Conservation (phyloP, 2,329 filamentous ascomycete species). For the Aspergillus aculeatus region DNA sequence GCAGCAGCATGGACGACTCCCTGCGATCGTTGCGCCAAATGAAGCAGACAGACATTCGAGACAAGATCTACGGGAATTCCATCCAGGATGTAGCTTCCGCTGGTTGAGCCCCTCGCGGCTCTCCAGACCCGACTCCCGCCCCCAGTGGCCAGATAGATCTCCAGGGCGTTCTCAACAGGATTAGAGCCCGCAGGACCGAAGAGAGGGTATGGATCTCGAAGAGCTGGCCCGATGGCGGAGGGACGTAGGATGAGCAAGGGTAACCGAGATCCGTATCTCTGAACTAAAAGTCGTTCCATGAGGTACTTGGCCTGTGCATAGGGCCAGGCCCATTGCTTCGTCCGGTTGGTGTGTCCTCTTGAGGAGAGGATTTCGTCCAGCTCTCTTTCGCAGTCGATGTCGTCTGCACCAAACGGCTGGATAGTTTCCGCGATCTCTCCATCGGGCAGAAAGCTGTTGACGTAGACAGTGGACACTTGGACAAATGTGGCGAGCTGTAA, state of each 20-base stretch:
- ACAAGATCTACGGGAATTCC: conserved; percentile 23
- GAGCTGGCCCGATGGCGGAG: conserved; percentile 18
- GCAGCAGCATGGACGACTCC: conserved; percentile 17
- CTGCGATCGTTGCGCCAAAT: conserved; percentile 10
- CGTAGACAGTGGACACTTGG: conserved; percentile 16
- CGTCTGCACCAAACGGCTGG: not conserved
- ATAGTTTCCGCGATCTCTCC: conserved; percentile 11
- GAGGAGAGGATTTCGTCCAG: not conserved
- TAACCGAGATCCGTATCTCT: not conserved
- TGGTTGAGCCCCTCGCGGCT: not conserved
- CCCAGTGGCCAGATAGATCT: not conserved
- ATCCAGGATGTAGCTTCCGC: conserved; percentile 8
- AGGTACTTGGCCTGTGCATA: conserved; percentile 21
- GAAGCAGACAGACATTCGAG: conserved; percentile 16
- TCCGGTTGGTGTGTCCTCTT: too few relatives aligned
- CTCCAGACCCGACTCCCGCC: not conserved
- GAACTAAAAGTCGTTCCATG: conserved; percentile 13
- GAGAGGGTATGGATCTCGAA: conserved; percentile 16
- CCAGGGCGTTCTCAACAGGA: conserved; percentile 6
- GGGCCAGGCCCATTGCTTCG: not conserved
- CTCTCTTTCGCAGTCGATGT: conserved; percentile 1
- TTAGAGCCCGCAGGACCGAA: conserved; percentile 19
- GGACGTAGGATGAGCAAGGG: conserved; percentile 19
- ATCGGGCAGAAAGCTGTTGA: conserved; percentile 13
- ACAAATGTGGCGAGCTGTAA: conserved; percentile 9